phyloP scores from a whole-genome alignment of 306 rosid species.

The Vigna reflexopilosa region DNA sequence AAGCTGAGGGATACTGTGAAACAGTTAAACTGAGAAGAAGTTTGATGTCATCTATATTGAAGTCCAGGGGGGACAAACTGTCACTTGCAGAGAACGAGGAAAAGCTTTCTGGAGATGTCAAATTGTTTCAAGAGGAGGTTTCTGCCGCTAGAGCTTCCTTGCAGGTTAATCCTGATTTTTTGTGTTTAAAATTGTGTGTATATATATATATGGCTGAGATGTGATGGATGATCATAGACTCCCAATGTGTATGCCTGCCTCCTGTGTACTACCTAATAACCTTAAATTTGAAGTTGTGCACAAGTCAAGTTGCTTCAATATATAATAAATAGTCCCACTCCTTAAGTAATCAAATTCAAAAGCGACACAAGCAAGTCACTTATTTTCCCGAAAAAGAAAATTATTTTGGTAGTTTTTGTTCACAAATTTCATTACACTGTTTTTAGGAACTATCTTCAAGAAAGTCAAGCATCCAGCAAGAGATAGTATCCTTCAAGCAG shows the following conservation, averaged over 20 bases:
- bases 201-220: background rate
- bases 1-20: conserved; percentile 63
- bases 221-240: conserved; percentile 34
- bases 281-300: conserved; percentile 31
- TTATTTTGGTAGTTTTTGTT: conserved; percentile 41
- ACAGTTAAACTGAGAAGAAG: conserved; percentile 64
- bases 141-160: conserved; percentile 74
- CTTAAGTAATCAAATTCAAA: conserved; percentile 5
- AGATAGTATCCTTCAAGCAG: conserved; percentile 70
- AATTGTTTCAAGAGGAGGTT: conserved; percentile 63
- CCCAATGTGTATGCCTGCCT: background rate
- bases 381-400: conserved; percentile 20
- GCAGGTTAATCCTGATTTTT: conserved; percentile 61
- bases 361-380: conserved; percentile 8
- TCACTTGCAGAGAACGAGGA: conserved; percentile 73
- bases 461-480: conserved; percentile 80
- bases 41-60: conserved; percentile 68
- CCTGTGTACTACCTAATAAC: conserved; percentile 3
- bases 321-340: conserved; percentile 30
- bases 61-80: conserved; percentile 68
- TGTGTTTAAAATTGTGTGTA: conserved; percentile 28
- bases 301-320: conserved; percentile 34
- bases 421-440: conserved; percentile 41
- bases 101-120: conserved; percentile 68
- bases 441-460: conserved; percentile 77